Percentiles rank a stretch among this genome's conserved stretches.
phyloP scores from a whole-genome alignment of 805 yeast species.

The Metschnikowia lachancei region DNA sequence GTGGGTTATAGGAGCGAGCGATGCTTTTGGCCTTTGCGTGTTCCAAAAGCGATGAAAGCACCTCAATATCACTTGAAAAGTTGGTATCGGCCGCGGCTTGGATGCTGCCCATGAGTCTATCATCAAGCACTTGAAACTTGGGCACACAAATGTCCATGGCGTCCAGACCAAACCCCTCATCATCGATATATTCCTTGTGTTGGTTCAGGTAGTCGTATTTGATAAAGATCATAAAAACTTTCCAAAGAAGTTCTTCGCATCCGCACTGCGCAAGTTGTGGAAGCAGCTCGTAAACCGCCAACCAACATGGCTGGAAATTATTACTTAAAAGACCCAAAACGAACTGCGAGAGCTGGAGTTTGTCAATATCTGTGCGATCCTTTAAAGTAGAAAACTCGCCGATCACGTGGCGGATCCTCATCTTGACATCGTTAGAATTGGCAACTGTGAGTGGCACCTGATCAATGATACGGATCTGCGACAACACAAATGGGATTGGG shows the following conservation, averaged over 20 bases:
- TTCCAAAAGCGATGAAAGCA: slow-evolving; percentile 37
- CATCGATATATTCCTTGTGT: slow-evolving; percentile 13
- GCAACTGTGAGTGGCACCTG: slow-evolving; percentile 66
- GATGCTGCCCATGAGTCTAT: slow-evolving; percentile 44
- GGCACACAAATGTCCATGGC: slow-evolving; percentile 13
- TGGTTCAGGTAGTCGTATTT: slow-evolving; percentile 24
- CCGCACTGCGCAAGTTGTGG: slow-evolving; percentile 37
- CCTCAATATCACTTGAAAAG: slow-evolving; percentile 30
- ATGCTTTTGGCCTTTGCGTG: slow-evolving; percentile 26
- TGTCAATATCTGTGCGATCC: slow-evolving; percentile 1
- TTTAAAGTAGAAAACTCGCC: slow-evolving; percentile 29
- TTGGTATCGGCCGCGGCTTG: slow-evolving; percentile 23
- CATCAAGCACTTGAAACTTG: slow-evolving; percentile 46
- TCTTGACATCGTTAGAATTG: slow-evolving; percentile 70
- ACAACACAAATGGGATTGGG: slow-evolving; percentile 41
- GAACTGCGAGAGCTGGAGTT: slow-evolving; percentile 18
- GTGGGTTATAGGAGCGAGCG: slow-evolving; percentile 31
- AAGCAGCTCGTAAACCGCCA: slow-evolving; percentile 62
- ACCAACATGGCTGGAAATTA: slow-evolving; percentile 84
- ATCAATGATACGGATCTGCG: slow-evolving; percentile 52
- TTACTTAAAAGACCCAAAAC: slow-evolving; percentile 64
- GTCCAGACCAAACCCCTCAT: slow-evolving; percentile 1
- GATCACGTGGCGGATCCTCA: slow-evolving; percentile 63
- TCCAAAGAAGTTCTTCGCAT: slow-evolving; percentile 53
- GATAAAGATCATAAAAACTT: slow-evolving; percentile 39